phyloP scores from a whole-genome alignment of 495 filamentous ascomycete species.

The Annulohypoxylon maeteangense region DNA sequence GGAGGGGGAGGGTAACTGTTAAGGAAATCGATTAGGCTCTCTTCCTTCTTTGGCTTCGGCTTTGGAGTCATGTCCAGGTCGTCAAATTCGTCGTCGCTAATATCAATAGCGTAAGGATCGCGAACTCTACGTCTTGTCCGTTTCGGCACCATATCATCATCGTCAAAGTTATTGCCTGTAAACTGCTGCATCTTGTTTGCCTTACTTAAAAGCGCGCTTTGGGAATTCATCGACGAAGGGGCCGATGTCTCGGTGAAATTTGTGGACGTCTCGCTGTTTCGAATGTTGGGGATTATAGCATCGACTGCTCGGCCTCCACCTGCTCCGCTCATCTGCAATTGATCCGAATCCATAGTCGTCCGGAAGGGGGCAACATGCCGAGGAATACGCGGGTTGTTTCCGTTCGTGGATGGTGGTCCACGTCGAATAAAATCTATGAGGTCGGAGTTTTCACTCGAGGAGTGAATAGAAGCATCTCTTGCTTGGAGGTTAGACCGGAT shows the following conservation, averaged over 20 bases:
- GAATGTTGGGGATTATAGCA: slow-evolving; percentile 56
- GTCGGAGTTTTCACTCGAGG: slow-evolving; percentile 76
- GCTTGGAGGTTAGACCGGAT: slow-evolving; percentile 69
- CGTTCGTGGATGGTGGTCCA: slow-evolving; percentile 68
- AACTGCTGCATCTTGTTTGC: slow-evolving; percentile 36
- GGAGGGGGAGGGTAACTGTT: slow-evolving; percentile 81
- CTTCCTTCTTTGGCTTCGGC: slow-evolving; percentile 63
- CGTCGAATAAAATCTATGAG: slow-evolving; percentile 94
- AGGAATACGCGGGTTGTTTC: slow-evolving; percentile 72
- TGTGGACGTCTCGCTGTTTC: slow-evolving; percentile 57
- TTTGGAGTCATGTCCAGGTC: slow-evolving; percentile 55
- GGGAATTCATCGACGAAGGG: slow-evolving; percentile 63
- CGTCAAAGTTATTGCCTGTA: slow-evolving; percentile 46
- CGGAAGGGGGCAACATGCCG: slow-evolving; percentile 87
- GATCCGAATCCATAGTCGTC: slow-evolving; percentile 85
- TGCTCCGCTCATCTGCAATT: slow-evolving; percentile 64
- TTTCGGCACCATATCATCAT: slow-evolving; percentile 64
- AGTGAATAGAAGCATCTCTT: slow-evolving; percentile 71
- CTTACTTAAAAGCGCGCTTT: slow-evolving; percentile 60
- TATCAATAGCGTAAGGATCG: slow-evolving; percentile 93
- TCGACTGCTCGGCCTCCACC: slow-evolving; percentile 63
- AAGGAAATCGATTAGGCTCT: slow-evolving; percentile 90
- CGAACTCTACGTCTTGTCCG: slow-evolving; percentile 80
- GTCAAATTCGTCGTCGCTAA: slow-evolving; percentile 80
- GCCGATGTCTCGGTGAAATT: slow-evolving; percentile 53